Base-by-base conservation (phyloP, 129 eudicot genomes). In the Deinandra increscens region DNA sequence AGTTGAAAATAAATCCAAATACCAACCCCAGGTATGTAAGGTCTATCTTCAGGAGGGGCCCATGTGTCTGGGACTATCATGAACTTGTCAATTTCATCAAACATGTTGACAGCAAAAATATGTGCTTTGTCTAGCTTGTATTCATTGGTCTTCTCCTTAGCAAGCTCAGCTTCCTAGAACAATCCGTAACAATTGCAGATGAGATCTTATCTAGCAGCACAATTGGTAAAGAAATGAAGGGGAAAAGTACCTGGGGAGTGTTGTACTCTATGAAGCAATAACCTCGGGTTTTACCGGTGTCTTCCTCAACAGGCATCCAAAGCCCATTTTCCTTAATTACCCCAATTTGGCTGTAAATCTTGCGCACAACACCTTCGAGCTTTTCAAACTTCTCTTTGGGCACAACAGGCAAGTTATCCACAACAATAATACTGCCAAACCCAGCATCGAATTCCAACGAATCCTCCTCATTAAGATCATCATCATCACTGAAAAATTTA, bases 21-120 rank as follows among this genome's bases (percentile, higher is more conserved):
- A 19, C 80, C 26, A 79, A 90, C 97, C 90, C 85, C 85, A 20
- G 97, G 85, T 31, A 63, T 44, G 65, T 90, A 90, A 33, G 95
- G 97, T 69, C 81, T 84, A 56, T 75, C 70, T 67, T 90, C 97
- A 37, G 97, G 97, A 17, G 95, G 95, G n/a, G 95, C 95, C 97
- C 97, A 90, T 78, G 87, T 85, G 66, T 90, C 95, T 31, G 97
- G 97, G 77, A 90, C 97, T 51, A 72, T 81, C 84, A 79, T 65
- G 68, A 80, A 90, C 79, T 84, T 90, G 75, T 90, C 97, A n/a
- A 90, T 78, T 56, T 90, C 97, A 74, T 90, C 91, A 60, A 91
- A 87, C 90, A 85, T 75, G 77, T 82, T 80, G 4, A 87, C 96
- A 77, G 82, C 81, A 79, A 87, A 83, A 70, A 87, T 78, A 39